Base-by-base conservation (phyloP, 2,329 filamentous ascomycete species). In the Parafenestella ontariensis region DNA sequence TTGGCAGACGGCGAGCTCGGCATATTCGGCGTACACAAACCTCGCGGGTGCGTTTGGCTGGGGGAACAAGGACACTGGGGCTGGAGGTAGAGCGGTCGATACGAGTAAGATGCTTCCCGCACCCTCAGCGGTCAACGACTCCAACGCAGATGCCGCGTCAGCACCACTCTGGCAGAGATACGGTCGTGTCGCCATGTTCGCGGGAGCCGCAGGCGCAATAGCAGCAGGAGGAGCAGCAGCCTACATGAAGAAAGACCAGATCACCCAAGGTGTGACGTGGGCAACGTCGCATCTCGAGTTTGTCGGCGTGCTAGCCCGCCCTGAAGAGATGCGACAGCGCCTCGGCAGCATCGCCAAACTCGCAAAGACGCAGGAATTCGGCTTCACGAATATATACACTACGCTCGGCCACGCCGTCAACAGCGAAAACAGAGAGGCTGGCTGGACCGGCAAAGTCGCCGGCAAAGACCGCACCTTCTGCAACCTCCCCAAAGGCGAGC, bases 211-310 rank as follows among this genome's bases (percentile, higher is more conserved):
- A 0, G 92, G 91, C 0, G 90, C 90, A 0, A 88, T 94, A 0
- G 88, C 94, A 0, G 93, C 90, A 0, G 91, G 91, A 7, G 89
- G 90, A 0, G 91, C 91, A 0, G 92, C 92, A 7, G 90, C 94
- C 10, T 98, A 96, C 79, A 82, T 90, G 66, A 92, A 95, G 66
- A 86, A 91, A 49, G 90, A 96, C 28, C 87, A 91, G 59, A 86
- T 98, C 57, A 85, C 84, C 2, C 83, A 89, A 55, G 90, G 93
- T 7, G 88, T 88, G 79, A 81, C 81, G 9, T 98, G 93, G 92
- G 91, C 91, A 13, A 87, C 89, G 15, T 95, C 91, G 31, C 95
- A 99, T 76, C 85, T 99, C 23, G 91, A 95, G 74, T 99, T 98
- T 68, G 91, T 98, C 1, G 92, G 92, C 2, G 96, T 92, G 68